Percentiles rank a stretch among this genome's conserved stretches.
Conservation (phyloP, 345 rosid species). For the Balakata baccata region DNA sequence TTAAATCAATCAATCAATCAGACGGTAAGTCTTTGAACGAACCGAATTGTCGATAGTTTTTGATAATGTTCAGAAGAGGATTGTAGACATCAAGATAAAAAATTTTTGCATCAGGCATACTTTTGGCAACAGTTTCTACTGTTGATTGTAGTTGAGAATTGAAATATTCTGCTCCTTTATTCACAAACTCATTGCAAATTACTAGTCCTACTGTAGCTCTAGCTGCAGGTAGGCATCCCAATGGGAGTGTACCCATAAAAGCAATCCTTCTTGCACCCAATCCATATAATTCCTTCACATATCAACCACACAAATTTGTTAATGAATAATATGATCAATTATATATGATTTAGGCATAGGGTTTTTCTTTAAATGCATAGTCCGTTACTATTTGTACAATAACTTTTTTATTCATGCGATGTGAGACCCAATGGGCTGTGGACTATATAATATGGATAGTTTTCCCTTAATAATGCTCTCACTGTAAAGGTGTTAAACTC, state of each 20-base stretch:
- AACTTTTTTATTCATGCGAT: too few relatives aligned
- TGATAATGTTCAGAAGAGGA: constrained; percentile 19
- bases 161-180: too few relatives aligned
- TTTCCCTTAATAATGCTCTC: too few relatives aligned
- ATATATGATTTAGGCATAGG: too few relatives aligned
- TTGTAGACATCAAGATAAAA: constrained; percentile 24
- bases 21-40: constrained; percentile 3
- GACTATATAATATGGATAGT: too few relatives aligned
- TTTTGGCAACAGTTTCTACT: not conserved
- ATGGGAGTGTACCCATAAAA: constrained; percentile 13
- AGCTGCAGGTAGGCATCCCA: constrained; percentile 22
- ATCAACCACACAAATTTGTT: too few relatives aligned
- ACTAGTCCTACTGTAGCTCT: not conserved
- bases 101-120: constrained; percentile 10
- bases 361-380: too few relatives aligned
- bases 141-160: too few relatives aligned
- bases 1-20: not conserved
- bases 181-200: not conserved
- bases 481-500: too few relatives aligned
- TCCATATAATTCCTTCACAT: constrained; percentile 16
- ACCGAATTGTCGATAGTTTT: constrained; percentile 3
- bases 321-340: not conserved
- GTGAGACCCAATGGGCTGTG: too few relatives aligned
- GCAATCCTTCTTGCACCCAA: constrained; percentile 25
- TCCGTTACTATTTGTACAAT: too few relatives aligned